Conservation (phyloP, 495 filamentous ascomycete genomes). For the Ramalina intermedia region DNA sequence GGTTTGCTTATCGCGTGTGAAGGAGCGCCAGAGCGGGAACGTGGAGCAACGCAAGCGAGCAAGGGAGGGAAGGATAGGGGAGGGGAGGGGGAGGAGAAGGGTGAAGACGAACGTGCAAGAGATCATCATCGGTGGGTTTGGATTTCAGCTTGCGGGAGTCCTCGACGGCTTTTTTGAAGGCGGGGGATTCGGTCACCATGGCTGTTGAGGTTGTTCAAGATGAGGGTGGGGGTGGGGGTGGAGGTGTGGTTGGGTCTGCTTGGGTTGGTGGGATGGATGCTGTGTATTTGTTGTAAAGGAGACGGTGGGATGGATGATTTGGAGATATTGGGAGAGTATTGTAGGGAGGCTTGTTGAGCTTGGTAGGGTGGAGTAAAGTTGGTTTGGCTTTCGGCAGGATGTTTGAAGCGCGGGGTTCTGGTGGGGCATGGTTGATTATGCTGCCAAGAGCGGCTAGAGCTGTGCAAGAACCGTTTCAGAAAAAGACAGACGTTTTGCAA, state of each 20-base stretch:
- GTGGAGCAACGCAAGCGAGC: no score
- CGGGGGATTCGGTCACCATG: constrained; percentile 14
- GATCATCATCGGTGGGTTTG: constrained; percentile 36
- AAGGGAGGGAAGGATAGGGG: background rate
- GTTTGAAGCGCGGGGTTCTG: no score
- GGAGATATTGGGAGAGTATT: background rate
- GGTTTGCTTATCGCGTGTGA: no score
- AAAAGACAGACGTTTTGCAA: no score
- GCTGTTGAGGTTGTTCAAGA: background rate
- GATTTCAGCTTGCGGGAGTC: constrained; percentile 45
- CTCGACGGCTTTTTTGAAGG: constrained; percentile 36
- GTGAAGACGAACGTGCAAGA: constrained; percentile 37
- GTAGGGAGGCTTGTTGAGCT: no score
- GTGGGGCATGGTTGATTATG: no score
- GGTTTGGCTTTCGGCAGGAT: no score
- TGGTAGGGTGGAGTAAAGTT: no score
- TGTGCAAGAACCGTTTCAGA: no score
- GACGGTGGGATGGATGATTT: background rate
- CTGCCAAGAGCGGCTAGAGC: no score
- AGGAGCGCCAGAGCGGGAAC: no score
- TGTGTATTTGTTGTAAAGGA: background rate
- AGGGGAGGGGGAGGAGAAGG: background rate
- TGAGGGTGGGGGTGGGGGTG: background rate
- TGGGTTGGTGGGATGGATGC: background rate
- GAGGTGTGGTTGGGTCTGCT: background rate